Base-by-base conservation (phyloP, 176 grass and related monocot genomes). In the Zoysia japonica region DNA sequence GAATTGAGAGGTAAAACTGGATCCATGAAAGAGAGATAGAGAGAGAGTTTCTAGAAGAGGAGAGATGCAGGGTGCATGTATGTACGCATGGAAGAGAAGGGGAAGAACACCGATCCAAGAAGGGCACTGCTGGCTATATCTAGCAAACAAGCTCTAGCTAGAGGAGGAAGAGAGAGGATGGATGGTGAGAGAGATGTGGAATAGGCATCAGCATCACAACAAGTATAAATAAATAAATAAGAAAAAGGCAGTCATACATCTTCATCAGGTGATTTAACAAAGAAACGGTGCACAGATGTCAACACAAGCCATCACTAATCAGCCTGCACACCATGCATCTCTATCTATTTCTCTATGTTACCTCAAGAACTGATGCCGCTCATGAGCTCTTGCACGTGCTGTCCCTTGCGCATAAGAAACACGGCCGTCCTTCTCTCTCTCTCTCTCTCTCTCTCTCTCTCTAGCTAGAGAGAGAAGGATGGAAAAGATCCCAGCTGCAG, bases 221-320 rank as follows among this genome's bases (percentile, higher is more conserved):
- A 79, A 64, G 51, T 10, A 61, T 68, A 80, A 81, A 91, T 72
- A 80, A 81, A 91, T 72, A 84, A 87, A 79, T 50, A 83, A 76
- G 61, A 60, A 77, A 84, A 82, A 77, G 67, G 82, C 68, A 83
- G 85, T 77, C 85, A 90, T 75, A 73, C 92, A 94, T 94, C 95
- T 92, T 98, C 88, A 90, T 98, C 95, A 92, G 85, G 77, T 90
- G 89, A 94, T 92, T 90, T 90, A 97, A 94, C 87, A 83, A 91
- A 92, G 77, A 88, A 88, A 75, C 62, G 47, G 63, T 67, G 74
- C 65, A 50, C 78, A 85, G 45, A 89, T 85, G 87, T 89, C 87
- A 89, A 82, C 83, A 85, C 87, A 78, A 67, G 57, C 72, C 78
- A 89, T 85, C 78, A 89, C 49, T 49, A 10, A 67, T 57, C 39